These are phyloP conservation scores for Solanum hybrid DNA, from an alignment of 305 asterid genomes.

Conservation along the genomic window DNA sequence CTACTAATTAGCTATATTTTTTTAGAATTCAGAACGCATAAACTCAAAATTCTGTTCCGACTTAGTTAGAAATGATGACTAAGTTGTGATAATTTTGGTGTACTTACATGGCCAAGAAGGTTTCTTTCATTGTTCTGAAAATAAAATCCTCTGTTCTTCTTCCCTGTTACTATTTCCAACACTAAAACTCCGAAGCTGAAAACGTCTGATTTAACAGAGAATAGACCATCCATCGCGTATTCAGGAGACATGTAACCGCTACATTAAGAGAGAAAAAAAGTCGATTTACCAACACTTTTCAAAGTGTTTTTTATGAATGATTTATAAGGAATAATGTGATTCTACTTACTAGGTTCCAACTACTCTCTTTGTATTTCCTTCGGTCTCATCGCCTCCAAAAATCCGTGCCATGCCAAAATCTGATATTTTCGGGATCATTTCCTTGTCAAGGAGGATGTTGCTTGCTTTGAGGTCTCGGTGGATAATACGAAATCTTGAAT, in stretches of 20 bases:
- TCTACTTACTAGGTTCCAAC: constrained; percentile 80
- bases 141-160: constrained; percentile 60
- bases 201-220: constrained; percentile 71
- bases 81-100: neutral
- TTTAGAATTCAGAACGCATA: neutral
- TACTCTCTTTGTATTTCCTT: constrained; percentile 69
- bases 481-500: constrained; percentile 74
- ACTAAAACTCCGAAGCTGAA: constrained; percentile 73
- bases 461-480: constrained; percentile 87
- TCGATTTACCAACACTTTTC: neutral
- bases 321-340: neutral
- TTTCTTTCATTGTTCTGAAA: constrained; percentile 50
- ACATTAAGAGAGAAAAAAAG: constrained; percentile 9
- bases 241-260: constrained; percentile 98
- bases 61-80: neutral
- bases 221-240: constrained; percentile 72
- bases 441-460: constrained; percentile 72
- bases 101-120: constrained; percentile 77
- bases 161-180: constrained; percentile 64
- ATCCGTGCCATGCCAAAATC: constrained; percentile 93
- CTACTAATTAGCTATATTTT: neutral
- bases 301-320: neutral
- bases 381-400: constrained; percentile 70
- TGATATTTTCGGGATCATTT: constrained; percentile 78
- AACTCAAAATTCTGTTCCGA: neutral